These are phyloP conservation scores for Colletotrichum sp. DNA, from an alignment of 2,329 filamentous ascomycete genomes.

Conservation along the genomic window DNA sequence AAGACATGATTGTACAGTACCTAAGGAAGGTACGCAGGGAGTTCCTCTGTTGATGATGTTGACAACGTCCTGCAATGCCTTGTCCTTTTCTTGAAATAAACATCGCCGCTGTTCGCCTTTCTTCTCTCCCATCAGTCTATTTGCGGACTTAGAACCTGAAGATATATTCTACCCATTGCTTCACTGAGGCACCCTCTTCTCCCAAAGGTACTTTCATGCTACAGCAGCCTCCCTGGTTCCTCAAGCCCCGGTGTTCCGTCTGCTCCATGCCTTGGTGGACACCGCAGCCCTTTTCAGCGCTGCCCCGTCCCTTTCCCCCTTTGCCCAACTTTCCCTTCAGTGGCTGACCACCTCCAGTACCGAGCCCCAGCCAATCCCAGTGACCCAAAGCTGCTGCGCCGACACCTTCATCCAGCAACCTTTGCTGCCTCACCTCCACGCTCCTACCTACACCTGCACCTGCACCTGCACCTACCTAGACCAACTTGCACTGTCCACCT, in stretches of 20 bases:
- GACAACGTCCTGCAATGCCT: neutral
- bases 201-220: neutral
- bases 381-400: constrained; percentile 5
- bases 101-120: neutral
- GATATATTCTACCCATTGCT: neutral
- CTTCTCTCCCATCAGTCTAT: neutral
- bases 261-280: neutral
- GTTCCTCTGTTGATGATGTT: neutral
- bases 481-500: neutral
- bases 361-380: neutral
- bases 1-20: neutral
- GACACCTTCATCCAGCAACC: neutral
- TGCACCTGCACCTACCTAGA: neutral
- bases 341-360: neutral
- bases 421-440: neutral
- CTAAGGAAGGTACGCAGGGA: neutral
- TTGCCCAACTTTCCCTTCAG: neutral
- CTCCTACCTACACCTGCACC: neutral
- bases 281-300: neutral
- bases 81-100: neutral
- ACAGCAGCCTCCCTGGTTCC: neutral
- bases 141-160: neutral
- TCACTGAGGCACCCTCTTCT: neutral
- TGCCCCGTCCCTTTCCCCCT: neutral
- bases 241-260: neutral